Evolutionary conservation across 805 yeast genomes (phyloP), one percentile per base, ranked within the genome.

Genomic region (Candida chilensis): DNA sequence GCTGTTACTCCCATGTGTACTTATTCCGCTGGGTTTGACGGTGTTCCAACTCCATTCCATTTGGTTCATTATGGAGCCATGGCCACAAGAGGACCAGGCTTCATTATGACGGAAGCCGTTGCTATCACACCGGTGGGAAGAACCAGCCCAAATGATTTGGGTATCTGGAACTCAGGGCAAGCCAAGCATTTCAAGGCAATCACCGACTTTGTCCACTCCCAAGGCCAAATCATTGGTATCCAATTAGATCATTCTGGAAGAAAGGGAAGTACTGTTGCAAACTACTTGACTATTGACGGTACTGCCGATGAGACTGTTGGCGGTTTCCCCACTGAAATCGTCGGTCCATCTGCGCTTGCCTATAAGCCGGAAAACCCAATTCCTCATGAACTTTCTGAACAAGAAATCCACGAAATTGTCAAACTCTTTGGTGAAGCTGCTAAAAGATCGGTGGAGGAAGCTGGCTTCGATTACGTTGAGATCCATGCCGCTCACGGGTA

Each of bases 401-500:
- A 44, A 3, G 71, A 74, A 28, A 56, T 71, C 33, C 38, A 57
- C 19, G 45, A 46, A 0, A 32, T 71, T n/a, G 52, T 71, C 13
- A 40, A 55, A 15, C 50, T 51, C 4, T 73, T 67, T 44, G 66
- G 54, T 17, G 42, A 36, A 2, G 70, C 74, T 17, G 74, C 78
- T 1, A 52, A 58, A 34, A 60, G 64, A 36, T 71, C 83, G 2
- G 52, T 64, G 20, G 61, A 57, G 10, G 49, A 54, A 20, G 65
- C 74, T 5, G 74, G 77, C 1, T 63, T 71, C 30, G 85, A 80
- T 48, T 77, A 77, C 38, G 69, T 80, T 28, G 84, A 76, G 44
- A 55, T 78, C 30, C 84, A 78, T 47, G 60, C 60, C 22, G 86
- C 86, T 15, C 75, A 76, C 46, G 84, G 85, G 2, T 75, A 71